phyloP scores from a whole-genome alignment of 345 rosid genomes.

The Syzygium grande region DNA sequence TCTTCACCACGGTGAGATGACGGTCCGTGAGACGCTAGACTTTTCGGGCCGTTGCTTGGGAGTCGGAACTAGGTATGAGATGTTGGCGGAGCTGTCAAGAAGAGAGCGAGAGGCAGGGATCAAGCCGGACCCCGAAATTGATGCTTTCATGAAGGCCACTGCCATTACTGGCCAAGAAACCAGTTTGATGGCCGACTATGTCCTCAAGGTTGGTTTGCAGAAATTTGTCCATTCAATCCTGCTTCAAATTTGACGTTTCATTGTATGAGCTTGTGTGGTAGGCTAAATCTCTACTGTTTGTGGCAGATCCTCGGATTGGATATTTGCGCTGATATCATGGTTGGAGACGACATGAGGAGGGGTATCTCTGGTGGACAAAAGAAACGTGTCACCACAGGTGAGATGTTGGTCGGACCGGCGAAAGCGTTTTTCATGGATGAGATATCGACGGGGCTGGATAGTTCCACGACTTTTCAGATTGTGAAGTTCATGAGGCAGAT shows the following conservation, averaged over 20 bases:
- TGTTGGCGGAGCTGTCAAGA: constrained; percentile 25
- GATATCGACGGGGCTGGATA: constrained; percentile 46
- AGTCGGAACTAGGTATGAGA: constrained; percentile 24
- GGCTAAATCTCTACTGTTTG: not conserved
- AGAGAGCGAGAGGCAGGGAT: constrained; percentile 30
- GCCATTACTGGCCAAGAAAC: not conserved
- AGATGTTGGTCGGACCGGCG: constrained; percentile 35
- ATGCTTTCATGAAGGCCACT: not conserved
- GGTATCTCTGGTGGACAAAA: constrained; percentile 42
- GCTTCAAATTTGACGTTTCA: no score
- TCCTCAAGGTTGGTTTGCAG: constrained; percentile 21
- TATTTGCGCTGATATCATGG: constrained; percentile 28
- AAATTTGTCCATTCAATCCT: no score
- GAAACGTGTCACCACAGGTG: constrained; percentile 40
- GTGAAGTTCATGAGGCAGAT: constrained; percentile 32
- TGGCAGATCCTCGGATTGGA: constrained; percentile 28
- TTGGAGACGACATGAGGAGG: constrained; percentile 37
- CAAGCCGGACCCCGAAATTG: constrained; percentile 24
- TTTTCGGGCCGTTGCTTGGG: constrained; percentile 38
- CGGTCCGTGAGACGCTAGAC: constrained; percentile 38
- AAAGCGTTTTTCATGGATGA: constrained; percentile 44
- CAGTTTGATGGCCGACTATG: constrained; percentile 6
- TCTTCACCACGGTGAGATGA: constrained; percentile 36
- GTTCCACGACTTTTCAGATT: constrained; percentile 42
- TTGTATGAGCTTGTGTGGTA: not conserved